phyloP scores from a whole-genome alignment of 495 filamentous ascomycete genomes.

The Neurospora intermedia region DNA sequence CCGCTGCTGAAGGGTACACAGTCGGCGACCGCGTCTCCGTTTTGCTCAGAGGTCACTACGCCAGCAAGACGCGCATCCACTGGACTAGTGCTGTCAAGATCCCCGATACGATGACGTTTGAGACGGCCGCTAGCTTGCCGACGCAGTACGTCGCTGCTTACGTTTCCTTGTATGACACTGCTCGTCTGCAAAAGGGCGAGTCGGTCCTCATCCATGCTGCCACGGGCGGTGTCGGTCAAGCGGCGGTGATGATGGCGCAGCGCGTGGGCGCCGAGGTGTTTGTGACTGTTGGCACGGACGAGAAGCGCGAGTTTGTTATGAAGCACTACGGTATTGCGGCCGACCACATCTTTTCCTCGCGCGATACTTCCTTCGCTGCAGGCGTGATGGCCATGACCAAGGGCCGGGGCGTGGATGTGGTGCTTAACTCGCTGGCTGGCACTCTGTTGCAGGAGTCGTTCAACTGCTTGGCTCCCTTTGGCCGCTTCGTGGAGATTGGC shows the following conservation, averaged over 20 bases:
- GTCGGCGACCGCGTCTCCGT: conserved; percentile 39
- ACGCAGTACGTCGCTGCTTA: conserved; percentile 44
- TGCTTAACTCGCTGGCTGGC: conserved; percentile 48
- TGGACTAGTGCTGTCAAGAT: conserved; percentile 25
- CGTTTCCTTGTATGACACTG: conserved; percentile 33
- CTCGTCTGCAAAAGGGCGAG: conserved; percentile 35
- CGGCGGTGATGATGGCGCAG: conserved; percentile 44
- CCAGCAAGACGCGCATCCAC: conserved; percentile 5
- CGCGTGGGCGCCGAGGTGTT: conserved; percentile 43
- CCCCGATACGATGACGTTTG: conserved; percentile 35
- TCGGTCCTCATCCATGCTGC: conserved; percentile 50
- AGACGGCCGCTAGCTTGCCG: conserved; percentile 40
- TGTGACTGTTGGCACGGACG: conserved; percentile 38
- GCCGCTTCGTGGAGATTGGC: conserved; percentile 48
- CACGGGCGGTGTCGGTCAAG: conserved; percentile 46
- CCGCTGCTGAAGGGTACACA: conserved; percentile 29
- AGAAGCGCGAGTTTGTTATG: conserved; percentile 37
- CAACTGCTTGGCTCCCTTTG: conserved; percentile 44
- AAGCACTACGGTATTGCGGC: conserved; percentile 38
- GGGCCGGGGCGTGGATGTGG: conserved; percentile 46
- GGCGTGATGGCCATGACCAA: conserved; percentile 36
- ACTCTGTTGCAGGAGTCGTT: conserved; percentile 42
- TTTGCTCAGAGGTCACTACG: conserved; percentile 21
- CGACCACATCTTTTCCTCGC: conserved; percentile 42
- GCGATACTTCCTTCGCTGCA: conserved; percentile 28